A percentile compares a stretch with the other conserved stretches of the same genome.
Evolutionary conservation across 495 filamentous ascomycete genomes (phyloP).

Genomic region (Hyaloscypha finlandica): DNA sequence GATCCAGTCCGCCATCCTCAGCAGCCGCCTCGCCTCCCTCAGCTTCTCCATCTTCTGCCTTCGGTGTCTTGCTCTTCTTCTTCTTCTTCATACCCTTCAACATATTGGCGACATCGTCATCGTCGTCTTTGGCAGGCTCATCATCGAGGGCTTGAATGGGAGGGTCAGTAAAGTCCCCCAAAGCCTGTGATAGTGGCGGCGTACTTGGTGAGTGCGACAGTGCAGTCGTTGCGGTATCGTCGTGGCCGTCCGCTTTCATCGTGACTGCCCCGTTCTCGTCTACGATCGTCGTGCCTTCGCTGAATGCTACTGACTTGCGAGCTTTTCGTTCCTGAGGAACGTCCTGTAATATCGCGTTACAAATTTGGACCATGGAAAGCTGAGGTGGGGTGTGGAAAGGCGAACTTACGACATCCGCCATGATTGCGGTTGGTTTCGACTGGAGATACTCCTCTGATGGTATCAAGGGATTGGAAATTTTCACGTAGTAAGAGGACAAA

Average conservation of each 20-base stretch:
- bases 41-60: slow-evolving; percentile 60
- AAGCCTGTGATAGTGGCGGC: slow-evolving; percentile 52
- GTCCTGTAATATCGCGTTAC: slow-evolving; percentile 39
- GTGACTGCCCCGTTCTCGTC: slow-evolving; percentile 82
- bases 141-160: slow-evolving; percentile 29
- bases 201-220: slow-evolving; percentile 68
- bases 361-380: slow-evolving; percentile 17
- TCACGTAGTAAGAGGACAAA: not conserved
- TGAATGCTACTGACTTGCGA: slow-evolving; percentile 91
- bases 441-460: not conserved
- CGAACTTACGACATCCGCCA: slow-evolving; percentile 37
- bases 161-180: slow-evolving; percentile 51
- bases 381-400: slow-evolving; percentile 14
- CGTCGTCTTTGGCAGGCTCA: slow-evolving; percentile 38
- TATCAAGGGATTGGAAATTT: not conserved
- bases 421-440: slow-evolving; percentile 37
- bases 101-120: slow-evolving; percentile 70
- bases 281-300: slow-evolving; percentile 78
- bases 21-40: slow-evolving; percentile 49
- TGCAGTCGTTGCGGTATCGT: slow-evolving; percentile 64
- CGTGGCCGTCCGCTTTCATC: slow-evolving; percentile 59
- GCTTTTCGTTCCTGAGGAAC: slow-evolving; percentile 53
- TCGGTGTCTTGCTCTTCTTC: slow-evolving; percentile 74
- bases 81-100: slow-evolving; percentile 88
- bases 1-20: slow-evolving; percentile 66